These are phyloP conservation scores for Bipolaris cookei DNA, from an alignment of 2,329 filamentous ascomycete species.

Conservation along the genomic window DNA sequence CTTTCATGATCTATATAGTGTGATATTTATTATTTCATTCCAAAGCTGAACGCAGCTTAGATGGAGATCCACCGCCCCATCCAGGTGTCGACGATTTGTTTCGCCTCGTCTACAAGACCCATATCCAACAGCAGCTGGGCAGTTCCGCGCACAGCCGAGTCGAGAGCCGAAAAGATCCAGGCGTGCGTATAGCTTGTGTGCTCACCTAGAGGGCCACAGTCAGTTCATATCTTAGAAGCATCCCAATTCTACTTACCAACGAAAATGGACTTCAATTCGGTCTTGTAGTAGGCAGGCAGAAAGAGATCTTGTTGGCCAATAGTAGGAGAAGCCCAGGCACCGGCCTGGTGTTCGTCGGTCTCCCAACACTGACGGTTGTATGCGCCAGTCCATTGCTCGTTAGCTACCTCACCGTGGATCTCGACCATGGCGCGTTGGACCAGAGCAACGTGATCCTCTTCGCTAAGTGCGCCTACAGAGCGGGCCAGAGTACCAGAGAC, in stretches of 20 bases:
- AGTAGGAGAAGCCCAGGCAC: slow-evolving; percentile 66
- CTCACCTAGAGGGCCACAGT: background rate
- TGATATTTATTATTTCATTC: background rate
- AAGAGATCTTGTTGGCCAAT: slow-evolving; percentile 73
- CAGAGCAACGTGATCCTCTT: slow-evolving; percentile 67
- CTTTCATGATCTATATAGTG: background rate
- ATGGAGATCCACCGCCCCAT: slow-evolving; percentile 69
- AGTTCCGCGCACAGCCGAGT: slow-evolving; percentile 70
- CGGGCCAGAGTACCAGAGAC: slow-evolving; percentile 54
- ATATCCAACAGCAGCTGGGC: slow-evolving; percentile 68
- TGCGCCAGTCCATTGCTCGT: slow-evolving; percentile 68
- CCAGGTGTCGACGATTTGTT: slow-evolving; percentile 67
- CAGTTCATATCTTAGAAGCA: background rate
- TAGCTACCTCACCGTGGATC: slow-evolving; percentile 67
- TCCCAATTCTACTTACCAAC: slow-evolving; percentile 65
- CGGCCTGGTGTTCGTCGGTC: slow-evolving; percentile 65
- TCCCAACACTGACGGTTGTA: slow-evolving; percentile 72
- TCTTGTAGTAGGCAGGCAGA: slow-evolving; percentile 74
- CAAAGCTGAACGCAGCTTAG: slow-evolving; percentile 12
- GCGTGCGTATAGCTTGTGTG: slow-evolving; percentile 66
- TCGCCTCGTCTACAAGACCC: slow-evolving; percentile 73
- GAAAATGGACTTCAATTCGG: slow-evolving; percentile 72
- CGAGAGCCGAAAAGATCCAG: slow-evolving; percentile 71
- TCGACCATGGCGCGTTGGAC: slow-evolving; percentile 70
- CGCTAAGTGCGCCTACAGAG: slow-evolving; percentile 57